Conservation (phyloP, 768 basidiomycete species). For the Leccinum incarnatum region DNA sequence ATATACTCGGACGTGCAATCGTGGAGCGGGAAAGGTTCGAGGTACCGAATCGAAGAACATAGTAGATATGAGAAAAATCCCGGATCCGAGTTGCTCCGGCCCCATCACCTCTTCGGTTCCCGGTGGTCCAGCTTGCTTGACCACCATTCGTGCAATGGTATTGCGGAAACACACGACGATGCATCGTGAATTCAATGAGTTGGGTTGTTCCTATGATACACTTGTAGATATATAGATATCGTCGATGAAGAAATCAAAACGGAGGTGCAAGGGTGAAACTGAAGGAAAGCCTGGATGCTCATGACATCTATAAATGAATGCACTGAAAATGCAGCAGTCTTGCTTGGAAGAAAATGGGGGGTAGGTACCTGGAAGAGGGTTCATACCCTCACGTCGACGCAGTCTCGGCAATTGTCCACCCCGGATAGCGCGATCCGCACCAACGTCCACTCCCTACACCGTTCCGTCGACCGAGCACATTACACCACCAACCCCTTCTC, state of each 20-base stretch:
- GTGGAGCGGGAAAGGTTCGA: no score
- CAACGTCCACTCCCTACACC: background rate
- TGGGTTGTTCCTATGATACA: background rate
- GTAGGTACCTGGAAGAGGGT: background rate
- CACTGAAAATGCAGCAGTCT: background rate
- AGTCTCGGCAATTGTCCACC: background rate
- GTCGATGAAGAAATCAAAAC: background rate
- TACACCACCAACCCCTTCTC: constrained; percentile 45
- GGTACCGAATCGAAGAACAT: no score
- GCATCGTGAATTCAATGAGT: background rate
- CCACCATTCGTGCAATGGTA: no score
- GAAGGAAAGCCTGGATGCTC: background rate
- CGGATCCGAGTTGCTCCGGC: no score
- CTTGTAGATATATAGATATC: background rate
- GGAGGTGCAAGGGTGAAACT: background rate
- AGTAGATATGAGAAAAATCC: no score
- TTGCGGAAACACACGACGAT: background rate
- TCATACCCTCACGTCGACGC: background rate
- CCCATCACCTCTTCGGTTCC: no score
- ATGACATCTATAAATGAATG: background rate
- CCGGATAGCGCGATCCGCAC: background rate
- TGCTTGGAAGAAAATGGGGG: background rate
- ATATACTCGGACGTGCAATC: no score
- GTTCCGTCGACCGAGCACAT: background rate
- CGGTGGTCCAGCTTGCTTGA: no score